Evolutionary conservation across 78 protist species (phyloP).

Genomic region (Guillardia theta): DNA sequence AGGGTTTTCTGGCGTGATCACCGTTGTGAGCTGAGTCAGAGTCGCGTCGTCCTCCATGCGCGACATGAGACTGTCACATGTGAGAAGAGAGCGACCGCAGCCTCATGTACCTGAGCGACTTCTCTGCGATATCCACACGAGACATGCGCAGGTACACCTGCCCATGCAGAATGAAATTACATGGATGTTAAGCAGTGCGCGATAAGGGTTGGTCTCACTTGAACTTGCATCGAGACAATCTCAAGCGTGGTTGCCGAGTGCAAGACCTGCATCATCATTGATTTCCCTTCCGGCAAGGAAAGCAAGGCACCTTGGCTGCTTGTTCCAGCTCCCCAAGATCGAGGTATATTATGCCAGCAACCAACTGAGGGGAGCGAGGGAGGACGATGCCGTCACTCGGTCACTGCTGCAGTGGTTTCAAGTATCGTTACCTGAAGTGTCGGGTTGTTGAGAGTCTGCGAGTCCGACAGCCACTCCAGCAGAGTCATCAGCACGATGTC

Average conservation of each 20-base stretch:
- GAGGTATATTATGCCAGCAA: constrained; percentile 21
- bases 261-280: neutral
- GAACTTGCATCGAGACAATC: neutral
- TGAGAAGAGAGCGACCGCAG: too few relatives aligned
- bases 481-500: constrained; percentile 36
- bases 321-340: neutral
- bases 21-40: constrained; percentile 30
- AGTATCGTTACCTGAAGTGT: too few relatives aligned
- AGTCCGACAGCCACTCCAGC: constrained; percentile 26
- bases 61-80: too few relatives aligned
- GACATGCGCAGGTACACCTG: neutral
- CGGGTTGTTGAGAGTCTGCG: neutral
- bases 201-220: neutral
- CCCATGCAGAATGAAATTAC: too few relatives aligned
- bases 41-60: constrained; percentile 44
- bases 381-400: too few relatives aligned
- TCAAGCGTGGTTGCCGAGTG: constrained; percentile 32
- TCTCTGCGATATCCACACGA: constrained; percentile 14
- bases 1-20: too few relatives aligned
- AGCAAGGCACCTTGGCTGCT: constrained; percentile 1
- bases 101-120: constrained; percentile 32
- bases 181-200: too few relatives aligned
- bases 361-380: too few relatives aligned
- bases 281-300: neutral
- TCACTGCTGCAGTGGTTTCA: too few relatives aligned